Evolutionary conservation across 805 yeast genomes (phyloP), one percentile per base, ranked within the genome.

Genomic region (Kregervanrija pseudodelftensis): DNA sequence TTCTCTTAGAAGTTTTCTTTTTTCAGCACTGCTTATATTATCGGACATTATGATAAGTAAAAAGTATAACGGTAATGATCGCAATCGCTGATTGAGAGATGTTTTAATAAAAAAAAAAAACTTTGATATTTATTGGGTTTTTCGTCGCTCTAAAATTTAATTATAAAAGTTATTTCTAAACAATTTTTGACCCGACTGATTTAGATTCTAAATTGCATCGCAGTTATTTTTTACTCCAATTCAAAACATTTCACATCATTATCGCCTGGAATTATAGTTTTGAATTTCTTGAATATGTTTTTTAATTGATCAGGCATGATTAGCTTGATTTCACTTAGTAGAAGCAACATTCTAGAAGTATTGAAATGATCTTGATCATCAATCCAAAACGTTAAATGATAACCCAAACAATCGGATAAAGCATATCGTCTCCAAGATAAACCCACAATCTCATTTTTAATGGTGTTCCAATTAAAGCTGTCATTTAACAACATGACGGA

Each of bases 1-100:
- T 56, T 82, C 85, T 46, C 85, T 69, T 38, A 81, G 60, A 16
- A 79, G 53, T 43, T 68, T 67, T 55, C 79, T 74, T 61, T 74
- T 79, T 51, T 80, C 86, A 36, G 78, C 80, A 8, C 77, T 80
- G 32, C 71, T 61, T 30, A 74, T 30, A 33, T 63, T 69, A 41
- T 72, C 61, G 4, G 33, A 10, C 45, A 39, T 42, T 36, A 22
- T 22, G 28, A 22, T 22, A 22, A 22, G 28, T 7, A 2, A 22
- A 22, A 4, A 22, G 8, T 4, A 5, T 5, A 22, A 22, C 7
- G 28, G 8, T 22, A 22, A 22, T 22, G 8, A 22, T 22, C 7
- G 22, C 22, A 22, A 22, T 22, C 8, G 28, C 28, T 7, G 2
- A 4, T 22, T 22, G 8, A 22, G 8, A 22, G 4, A 22, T 22